Evolutionary conservation across 2,329 filamentous ascomycete species (phyloP), one percentile per base, ranked within the genome.

Genomic region (Phialophora macrospora): DNA sequence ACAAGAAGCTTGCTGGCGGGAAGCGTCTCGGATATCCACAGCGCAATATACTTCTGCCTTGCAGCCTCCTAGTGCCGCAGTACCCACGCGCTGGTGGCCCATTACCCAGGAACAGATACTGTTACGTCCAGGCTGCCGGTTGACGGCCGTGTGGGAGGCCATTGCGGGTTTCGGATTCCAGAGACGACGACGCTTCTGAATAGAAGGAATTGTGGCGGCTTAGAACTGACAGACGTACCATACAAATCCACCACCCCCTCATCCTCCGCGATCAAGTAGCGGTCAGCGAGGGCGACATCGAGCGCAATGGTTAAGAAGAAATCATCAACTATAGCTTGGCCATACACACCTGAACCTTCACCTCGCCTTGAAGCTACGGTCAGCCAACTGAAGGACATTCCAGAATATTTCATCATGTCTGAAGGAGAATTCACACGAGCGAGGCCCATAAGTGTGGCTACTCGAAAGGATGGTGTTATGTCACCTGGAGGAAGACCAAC

Each of bases 401-500:
- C 81, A 73, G 78, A 79, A 69, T 70, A 75, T 62, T 73, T 73
- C 52, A 72, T 71, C 62, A 76, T 75, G 78, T 78, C 70, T 76
- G 80, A 78, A 75, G 80, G 72, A 57, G 74, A 74, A 72, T 72
- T 66, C 68, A 69, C 76, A 57, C 73, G 74, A 70, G 77, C 79
- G 63, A 76, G 80, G 72, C 80, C 81, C 51, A 75, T 78, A 64
- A 82, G 79, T 74, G 72, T 82, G 68, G 74, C 75, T 52, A 75
- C 78, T 62, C 77, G 79, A 55, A 72, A 74, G 66, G 77, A 78
- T 68, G 74, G 74, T 56, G 76, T 76, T 60, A 75, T 76, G 70
- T 72, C 78, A 77, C 85, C 75, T 79, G 67, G 83, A 72, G 66
- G 83, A 72, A 82, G 87, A 74, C 94, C 92, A 51, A 90, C 92